Base-by-base conservation (phyloP, 331 rosid species). In the Saraca asoca region DNA sequence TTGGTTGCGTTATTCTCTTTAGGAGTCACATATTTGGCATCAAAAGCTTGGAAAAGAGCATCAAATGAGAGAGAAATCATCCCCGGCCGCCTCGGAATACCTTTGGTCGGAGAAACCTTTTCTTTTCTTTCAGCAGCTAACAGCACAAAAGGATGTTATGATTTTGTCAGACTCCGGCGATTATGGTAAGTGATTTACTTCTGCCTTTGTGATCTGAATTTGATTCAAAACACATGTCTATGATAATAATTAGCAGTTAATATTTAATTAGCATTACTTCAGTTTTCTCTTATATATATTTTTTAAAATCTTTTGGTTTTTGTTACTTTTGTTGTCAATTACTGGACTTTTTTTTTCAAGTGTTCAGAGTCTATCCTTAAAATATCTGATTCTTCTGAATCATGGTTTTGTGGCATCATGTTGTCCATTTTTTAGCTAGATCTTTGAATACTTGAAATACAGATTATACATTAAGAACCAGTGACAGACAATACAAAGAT, bases 101-200 rank as follows among this genome's bases (percentile, higher is more conserved):
- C 91, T 60, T 71, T 81, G 51, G 42, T 88, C 6, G 95, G 89
- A 35, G 89, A 88, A 81, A 85, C 91, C 53, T 11, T 88, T 66
- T 80, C 91, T 67, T 83, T 88, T 37, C 86, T 88, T 70, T 85
- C 91, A 29, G 91, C 95, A 42, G 66, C 66, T 43, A 79, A 78
- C 58, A 85, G 95, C 62, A 73, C 82, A 52, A 85, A 68, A 76
- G 95, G 95, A 45, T 85, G 91, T 78, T 88, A 88, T 68, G 82
- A 88, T 39, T 88, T 88, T 68, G 86, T 88, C 84, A 78, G 82
- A 49, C 88, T 81, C 69, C 85, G 95, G 51, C 70, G 91, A 77
- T 59, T 68, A 17, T 75, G 89, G 95, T 88, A 58, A 85, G 89
- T 81, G 18, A 42, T 69, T 72, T 73, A 37, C 38, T 65, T 57